Conservation (phyloP, 2,329 filamentous ascomycete genomes). For the Colletotrichum acutatum region DNA sequence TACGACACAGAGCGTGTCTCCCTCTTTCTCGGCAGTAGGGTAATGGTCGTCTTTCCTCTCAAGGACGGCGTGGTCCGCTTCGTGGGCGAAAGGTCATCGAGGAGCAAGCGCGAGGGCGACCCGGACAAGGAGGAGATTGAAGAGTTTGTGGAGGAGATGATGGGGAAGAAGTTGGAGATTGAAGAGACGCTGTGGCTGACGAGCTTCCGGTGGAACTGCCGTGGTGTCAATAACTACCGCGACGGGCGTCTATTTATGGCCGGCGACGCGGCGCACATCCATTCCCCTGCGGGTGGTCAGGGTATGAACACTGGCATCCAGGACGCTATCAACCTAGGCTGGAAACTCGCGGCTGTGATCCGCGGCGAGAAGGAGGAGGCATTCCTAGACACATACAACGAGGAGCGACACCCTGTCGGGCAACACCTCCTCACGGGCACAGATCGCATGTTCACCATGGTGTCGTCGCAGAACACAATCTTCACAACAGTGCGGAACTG, state of each 20-base stretch:
- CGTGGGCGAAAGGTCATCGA: slow-evolving; percentile 36
- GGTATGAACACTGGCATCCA: slow-evolving; percentile 51
- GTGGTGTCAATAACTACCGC: slow-evolving; percentile 53
- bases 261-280: slow-evolving; percentile 50
- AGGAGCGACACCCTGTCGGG: slow-evolving; percentile 59
- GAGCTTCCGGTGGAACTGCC: slow-evolving; percentile 57
- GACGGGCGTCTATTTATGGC: slow-evolving; percentile 41
- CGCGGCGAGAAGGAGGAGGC: slow-evolving; percentile 40
- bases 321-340: slow-evolving; percentile 47
- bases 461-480: slow-evolving; percentile 48
- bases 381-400: slow-evolving; percentile 59
- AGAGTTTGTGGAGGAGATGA: slow-evolving; percentile 41
- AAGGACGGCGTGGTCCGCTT: slow-evolving; percentile 42
- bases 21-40: slow-evolving; percentile 45
- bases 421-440: slow-evolving; percentile 53
- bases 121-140: slow-evolving; percentile 35
- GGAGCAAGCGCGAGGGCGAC: slow-evolving; percentile 16
- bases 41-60: slow-evolving; percentile 50
- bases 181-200: slow-evolving; percentile 53
- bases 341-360: slow-evolving; percentile 44
- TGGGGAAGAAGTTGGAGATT: slow-evolving; percentile 42
- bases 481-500: slow-evolving; percentile 51
- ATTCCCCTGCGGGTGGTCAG: slow-evolving; percentile 48
- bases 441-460: slow-evolving; percentile 52
- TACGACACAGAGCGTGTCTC: slow-evolving; percentile 33